These are phyloP conservation scores for Phylloporus gajari DNA, from an alignment of 1,284 basidiomycete species.

Conservation along the genomic window DNA sequence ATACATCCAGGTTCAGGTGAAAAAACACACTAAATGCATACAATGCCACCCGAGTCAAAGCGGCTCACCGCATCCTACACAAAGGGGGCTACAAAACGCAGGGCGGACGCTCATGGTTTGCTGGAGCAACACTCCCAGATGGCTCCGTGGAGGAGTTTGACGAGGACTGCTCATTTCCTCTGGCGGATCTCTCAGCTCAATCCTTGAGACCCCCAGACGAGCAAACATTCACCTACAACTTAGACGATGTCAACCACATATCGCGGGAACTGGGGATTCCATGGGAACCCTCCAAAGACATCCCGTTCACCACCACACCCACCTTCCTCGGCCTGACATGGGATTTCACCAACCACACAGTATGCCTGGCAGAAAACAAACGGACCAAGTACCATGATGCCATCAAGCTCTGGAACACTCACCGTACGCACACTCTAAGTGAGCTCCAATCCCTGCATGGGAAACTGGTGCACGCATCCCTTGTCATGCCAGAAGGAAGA, in stretches of 20 bases:
- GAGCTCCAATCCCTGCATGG: slow-evolving; percentile 7
- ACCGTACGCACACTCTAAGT: background rate
- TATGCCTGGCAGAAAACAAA: background rate
- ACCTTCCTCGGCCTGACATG: background rate
- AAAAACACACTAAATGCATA: no score
- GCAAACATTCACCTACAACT: background rate
- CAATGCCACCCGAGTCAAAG: no score
- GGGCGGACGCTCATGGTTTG: slow-evolving; percentile 16
- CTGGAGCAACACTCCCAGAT: background rate
- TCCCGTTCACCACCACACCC: background rate
- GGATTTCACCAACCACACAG: background rate
- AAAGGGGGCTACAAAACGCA: background rate
- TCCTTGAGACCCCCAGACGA: background rate
- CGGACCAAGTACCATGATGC: background rate
- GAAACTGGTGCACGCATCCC: slow-evolving; percentile 8
- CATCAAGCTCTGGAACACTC: background rate
- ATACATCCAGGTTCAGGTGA: no score
- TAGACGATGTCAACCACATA: background rate
- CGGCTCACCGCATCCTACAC: no score
- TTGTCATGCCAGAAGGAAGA: background rate
- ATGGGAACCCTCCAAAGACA: background rate
- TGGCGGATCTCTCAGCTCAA: background rate
- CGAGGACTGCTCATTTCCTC: background rate
- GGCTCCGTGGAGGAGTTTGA: slow-evolving; percentile 3
- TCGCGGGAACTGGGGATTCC: background rate